Base-by-base conservation (phyloP, 306 rosid genomes). In the Arachis stenosperma region DNA sequence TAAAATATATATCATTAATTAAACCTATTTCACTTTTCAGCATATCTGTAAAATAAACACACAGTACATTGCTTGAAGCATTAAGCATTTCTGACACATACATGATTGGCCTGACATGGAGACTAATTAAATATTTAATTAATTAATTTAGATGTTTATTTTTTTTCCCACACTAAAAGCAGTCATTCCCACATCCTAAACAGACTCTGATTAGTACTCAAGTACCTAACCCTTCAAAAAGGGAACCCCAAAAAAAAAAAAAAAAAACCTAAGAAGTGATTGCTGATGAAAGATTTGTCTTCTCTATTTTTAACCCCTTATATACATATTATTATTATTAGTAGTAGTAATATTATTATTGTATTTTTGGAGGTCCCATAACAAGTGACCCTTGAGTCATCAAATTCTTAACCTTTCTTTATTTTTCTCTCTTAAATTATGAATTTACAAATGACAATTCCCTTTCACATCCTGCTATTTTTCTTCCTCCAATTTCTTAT, bases 351-450 rank as follows among this genome's bases (percentile, higher is more conserved):
- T 33, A 33, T 33, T 33, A 33, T 33, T 33, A 33, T 2, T 33
- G 37, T 33, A 33, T 42, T 83, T 52, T 52, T 9, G 55, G 65
- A 71, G 61, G 82, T 74, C 73, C 75, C 79, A 69, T 7, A 27
- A 48, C 8, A 79, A 88, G 90, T 88, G 94, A 76, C 10, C 61
- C 14, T 82, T 77, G 90, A 88, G 85, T 90, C 94, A 86, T 74
- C 74, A 85, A 78, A 80, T 84, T 48, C 2, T 79, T 75, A 76
- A 79, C 51, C 41, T 71, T 70, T 51, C 76, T 65, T 58, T 55
- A 15, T 62, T 68, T 69, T 8, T 47, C 48, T 22, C 60, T 17
- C 64, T 50, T 50, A 11, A 11, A 52, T 72, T 54, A 46, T 50
- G 65, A 71, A 79, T 79, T 72, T 65, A 64, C 47, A 47, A 75